Evolutionary conservation across 2,329 filamentous ascomycete genomes (phyloP).

Genomic region (Dactylellina haptotyla): DNA sequence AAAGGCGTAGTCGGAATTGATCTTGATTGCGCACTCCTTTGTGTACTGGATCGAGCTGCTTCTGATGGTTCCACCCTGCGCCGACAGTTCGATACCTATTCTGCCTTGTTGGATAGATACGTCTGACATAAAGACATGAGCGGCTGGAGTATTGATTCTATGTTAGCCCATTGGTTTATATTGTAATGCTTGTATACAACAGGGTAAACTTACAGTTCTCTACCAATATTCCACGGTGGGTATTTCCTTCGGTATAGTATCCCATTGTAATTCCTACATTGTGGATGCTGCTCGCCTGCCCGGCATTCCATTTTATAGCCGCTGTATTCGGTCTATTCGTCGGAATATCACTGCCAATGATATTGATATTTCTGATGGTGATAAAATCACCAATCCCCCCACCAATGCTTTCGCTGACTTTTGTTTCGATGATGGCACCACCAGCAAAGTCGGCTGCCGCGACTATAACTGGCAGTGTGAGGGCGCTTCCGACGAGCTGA

Average conservation of each 20-base stretch:
- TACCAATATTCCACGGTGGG: slow-evolving; percentile 22
- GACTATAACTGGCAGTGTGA: neutral
- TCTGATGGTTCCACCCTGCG: slow-evolving; percentile 18
- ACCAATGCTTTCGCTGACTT: neutral
- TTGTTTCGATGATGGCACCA: slow-evolving; percentile 19
- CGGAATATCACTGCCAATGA: slow-evolving; percentile 1
- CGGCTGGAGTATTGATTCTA: neutral
- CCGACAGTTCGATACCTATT: slow-evolving; percentile 25
- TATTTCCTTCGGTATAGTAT: neutral
- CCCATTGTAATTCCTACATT: slow-evolving; percentile 5
- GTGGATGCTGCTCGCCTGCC: slow-evolving; percentile 16
- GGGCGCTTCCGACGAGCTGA: neutral
- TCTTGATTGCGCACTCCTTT: slow-evolving; percentile 8
- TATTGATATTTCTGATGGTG: neutral
- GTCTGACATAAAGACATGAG: slow-evolving; percentile 21
- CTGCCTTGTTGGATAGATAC: neutral
- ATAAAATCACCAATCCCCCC: slow-evolving; percentile 18
- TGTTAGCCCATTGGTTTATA: neutral
- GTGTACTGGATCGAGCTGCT: neutral
- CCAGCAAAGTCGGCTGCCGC: neutral
- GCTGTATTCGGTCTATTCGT: neutral
- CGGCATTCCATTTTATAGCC: slow-evolving; percentile 25
- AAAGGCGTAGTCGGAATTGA: slow-evolving; percentile 13
- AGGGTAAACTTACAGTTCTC: slow-evolving; percentile 7
- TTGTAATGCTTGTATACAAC: neutral